A percentile compares a stretch with the other conserved stretches of the same genome.
phyloP scores from a whole-genome alignment of 345 rosid genomes.

The Syzygium jambos region DNA sequence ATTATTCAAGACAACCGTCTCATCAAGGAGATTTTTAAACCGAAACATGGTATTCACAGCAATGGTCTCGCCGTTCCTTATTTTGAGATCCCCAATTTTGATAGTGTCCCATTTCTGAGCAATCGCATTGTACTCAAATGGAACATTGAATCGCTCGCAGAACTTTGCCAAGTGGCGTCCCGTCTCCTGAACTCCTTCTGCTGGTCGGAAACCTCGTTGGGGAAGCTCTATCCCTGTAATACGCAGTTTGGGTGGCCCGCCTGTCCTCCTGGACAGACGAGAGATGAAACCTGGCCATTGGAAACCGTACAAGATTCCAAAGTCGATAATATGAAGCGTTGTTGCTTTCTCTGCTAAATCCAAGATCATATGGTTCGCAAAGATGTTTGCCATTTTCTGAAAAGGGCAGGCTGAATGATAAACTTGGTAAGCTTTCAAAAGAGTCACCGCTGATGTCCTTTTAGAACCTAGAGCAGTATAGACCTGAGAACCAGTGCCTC shows the following conservation, averaged over 20 bases:
- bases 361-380: conserved; percentile 46
- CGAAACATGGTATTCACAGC: conserved; percentile 61
- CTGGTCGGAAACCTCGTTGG: conserved; percentile 68
- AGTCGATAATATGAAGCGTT: conserved; percentile 62
- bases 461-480: conserved; percentile 29
- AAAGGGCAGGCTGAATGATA: conserved; percentile 49
- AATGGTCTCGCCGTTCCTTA: conserved; percentile 32
- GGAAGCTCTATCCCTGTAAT: conserved; percentile 86
- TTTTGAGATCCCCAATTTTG: conserved; percentile 45
- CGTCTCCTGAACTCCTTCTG: conserved; percentile 56
- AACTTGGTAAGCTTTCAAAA: conserved; percentile 55
- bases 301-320: conserved; percentile 72
- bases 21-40: conserved; percentile 57
- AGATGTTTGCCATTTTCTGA: conserved; percentile 42
- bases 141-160: conserved; percentile 53
- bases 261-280: conserved; percentile 36
- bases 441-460: conserved; percentile 43
- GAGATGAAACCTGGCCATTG: conserved; percentile 78
- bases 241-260: conserved; percentile 74
- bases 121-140: conserved; percentile 67
- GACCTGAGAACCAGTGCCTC: conserved; percentile 49
- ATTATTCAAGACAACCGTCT: conserved; percentile 42
- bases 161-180: conserved; percentile 64
- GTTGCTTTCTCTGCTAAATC: conserved; percentile 32
- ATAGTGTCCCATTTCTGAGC: conserved; percentile 77